Conservation (phyloP, 192 early-diverging fungal genomes). For the Coemansia biformis region DNA sequence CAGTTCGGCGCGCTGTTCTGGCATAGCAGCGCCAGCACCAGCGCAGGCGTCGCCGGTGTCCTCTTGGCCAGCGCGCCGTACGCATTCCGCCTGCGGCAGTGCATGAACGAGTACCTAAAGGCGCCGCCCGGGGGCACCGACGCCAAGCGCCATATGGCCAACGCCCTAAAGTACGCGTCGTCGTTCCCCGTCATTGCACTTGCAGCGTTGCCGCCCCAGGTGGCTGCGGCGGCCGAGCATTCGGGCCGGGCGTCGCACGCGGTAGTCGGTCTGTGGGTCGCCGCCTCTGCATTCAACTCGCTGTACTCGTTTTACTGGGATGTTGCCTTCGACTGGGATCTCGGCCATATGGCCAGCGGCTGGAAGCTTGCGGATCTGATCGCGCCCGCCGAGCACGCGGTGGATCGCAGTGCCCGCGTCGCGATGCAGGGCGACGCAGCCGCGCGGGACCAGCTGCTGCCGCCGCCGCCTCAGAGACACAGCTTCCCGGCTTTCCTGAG, state of each 20-base stretch:
- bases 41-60: slow-evolving; percentile 17
- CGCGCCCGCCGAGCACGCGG: slow-evolving; percentile 6
- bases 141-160: slow-evolving; percentile 72
- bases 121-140: slow-evolving; percentile 21
- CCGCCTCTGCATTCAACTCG: slow-evolving; percentile 76
- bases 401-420: too few species aligned
- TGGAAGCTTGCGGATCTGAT: slow-evolving; percentile 34
- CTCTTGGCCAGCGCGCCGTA: slow-evolving; percentile 41
- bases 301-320: slow-evolving; percentile 97
- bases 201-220: slow-evolving; percentile 27
- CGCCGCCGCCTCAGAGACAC: not conserved
- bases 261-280: slow-evolving; percentile 52
- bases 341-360: slow-evolving; percentile 46
- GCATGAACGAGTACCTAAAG: slow-evolving; percentile 42
- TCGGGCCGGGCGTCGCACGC: slow-evolving; percentile 20
- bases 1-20: slow-evolving; percentile 53
- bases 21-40: slow-evolving; percentile 3
- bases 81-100: slow-evolving; percentile 50
- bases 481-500: slow-evolving; percentile 50
- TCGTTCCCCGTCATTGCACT: slow-evolving; percentile 52
- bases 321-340: slow-evolving; percentile 84
- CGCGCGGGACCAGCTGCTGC: too few species aligned
- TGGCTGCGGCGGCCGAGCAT: slow-evolving; percentile 10
- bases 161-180: slow-evolving; percentile 88
- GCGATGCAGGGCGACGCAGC: too few species aligned